Base-by-base conservation (phyloP, 805 yeast species). In the Zygosaccharomyces kombuchaensis region DNA sequence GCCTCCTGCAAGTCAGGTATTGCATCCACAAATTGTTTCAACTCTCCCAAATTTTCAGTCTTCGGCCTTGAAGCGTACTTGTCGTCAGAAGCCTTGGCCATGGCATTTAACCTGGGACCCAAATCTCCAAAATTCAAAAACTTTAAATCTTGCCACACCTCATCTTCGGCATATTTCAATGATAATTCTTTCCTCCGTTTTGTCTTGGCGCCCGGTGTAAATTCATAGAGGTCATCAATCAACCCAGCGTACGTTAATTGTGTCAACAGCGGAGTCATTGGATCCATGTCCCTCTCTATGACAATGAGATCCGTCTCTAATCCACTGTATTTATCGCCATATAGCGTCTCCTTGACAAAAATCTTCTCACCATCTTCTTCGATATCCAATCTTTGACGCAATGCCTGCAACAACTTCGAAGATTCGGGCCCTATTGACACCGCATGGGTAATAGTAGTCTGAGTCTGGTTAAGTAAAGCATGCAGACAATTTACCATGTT, bases 161-260 rank as follows among this genome's bases (percentile, higher is more conserved):
- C 63, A 30, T 66, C 67, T 13, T 52, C 55, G 4, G 37, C 44
- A 31, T 48, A 43, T 25, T 53, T 44, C 6, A 53, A 35, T 1
- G 53, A 49, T 12, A 54, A 45, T 9, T 46, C 52, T 9, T 56
- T 61, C 22, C 61, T 57, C 7, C 48, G 58, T 27, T 55, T 51
- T 16, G 66, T 35, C 17, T 55, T 58, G 2, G 59, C 68, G 48
- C 74, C 75, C 9, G 72, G 59, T 10, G 73, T 69, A 5, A 82
- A 67, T 4, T 76, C 79, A 53, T 80, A 73, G 9, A 80, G 61
- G 55, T 90, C 96, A 60, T 86, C 90, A 16, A 89, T 69, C 12
- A 93, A 69, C 0, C 98, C 99, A 13, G 77, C 71, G 61, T 90
- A 91, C 2, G 88, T 85, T 55, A 90, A 66, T 56, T 90, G 97